Evolutionary conservation across 1,139 yeast species (phyloP).

Genomic region (Suhomyces guaymorum): DNA sequence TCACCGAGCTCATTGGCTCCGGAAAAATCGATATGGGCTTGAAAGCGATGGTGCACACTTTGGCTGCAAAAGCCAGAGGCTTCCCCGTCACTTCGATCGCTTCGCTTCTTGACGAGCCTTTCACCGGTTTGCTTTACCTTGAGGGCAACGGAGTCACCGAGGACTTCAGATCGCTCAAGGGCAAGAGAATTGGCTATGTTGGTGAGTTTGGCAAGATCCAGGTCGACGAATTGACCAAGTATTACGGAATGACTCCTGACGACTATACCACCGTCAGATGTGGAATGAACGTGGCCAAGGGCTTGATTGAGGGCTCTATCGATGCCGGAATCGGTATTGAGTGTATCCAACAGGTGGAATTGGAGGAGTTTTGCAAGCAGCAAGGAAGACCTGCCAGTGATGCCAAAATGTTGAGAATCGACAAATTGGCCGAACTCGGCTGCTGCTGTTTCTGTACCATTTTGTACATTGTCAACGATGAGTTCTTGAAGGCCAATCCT

Average conservation of each 20-base stretch:
- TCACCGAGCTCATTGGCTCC: conserved; percentile 56
- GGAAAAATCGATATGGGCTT: conserved; percentile 62
- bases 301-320: conserved; percentile 54
- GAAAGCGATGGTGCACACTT: conserved; percentile 62
- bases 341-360: conserved; percentile 59
- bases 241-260: conserved; percentile 55
- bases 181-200: conserved; percentile 56
- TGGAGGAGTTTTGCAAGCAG: conserved; percentile 50
- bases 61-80: conserved; percentile 62
- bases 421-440: conserved; percentile 56
- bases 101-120: conserved; percentile 57
- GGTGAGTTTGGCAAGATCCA: conserved; percentile 64
- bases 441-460: conserved; percentile 63
- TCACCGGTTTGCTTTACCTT: conserved; percentile 56
- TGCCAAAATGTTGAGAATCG: conserved; percentile 59
- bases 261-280: conserved; percentile 63
- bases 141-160: conserved; percentile 53
- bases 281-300: conserved; percentile 61
- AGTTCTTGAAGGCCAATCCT: conserved; percentile 50
- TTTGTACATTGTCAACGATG: conserved; percentile 55
- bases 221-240: conserved; percentile 55
- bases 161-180: conserved; percentile 53
- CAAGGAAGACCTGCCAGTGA: conserved; percentile 48
- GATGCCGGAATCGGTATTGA: conserved; percentile 63
- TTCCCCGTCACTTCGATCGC: conserved; percentile 59